Base-by-base conservation (phyloP, 805 yeast genomes). In the Hanseniaspora mollemarum region DNA sequence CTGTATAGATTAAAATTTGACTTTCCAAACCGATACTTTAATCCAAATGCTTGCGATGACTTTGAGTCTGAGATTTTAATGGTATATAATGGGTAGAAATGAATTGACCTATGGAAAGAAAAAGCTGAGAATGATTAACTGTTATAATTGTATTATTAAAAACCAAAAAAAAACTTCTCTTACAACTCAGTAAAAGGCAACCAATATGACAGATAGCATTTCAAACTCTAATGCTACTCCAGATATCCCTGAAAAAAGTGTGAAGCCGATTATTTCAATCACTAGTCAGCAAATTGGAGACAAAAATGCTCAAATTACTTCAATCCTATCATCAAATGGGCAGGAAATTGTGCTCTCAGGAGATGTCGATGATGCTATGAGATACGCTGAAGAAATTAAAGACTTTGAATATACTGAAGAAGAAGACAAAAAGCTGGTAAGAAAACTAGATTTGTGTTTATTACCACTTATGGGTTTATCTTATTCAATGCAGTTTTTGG, bases 401-500 rank as follows among this genome's bases (percentile, higher is more conserved):
- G 62, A 53, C 13, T 51, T 68, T 16, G 58, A 46, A 10, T 46
- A 68, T 8, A 66, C 63, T 2, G 61, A 60, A 41, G 66, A 60
- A 56, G 65, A 60, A 48, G 71, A 64, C 43, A 61, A 60, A 46
- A 62, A 57, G 51, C 59, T 72, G 39, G 57, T 67, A 54, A 58
- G 77, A 57, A 80, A 78, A 57, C 71, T 77, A 24, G 83, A 79
- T 58, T 40, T 70, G 18, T 70, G 62, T 53, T 54, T 79, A 54
- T 62, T 76, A 57, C 79, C 83, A 1, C 52, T 77, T 48, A 66
- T 78, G 63, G 71, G 74, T 55, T 51, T 71, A 22, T 57, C 75
- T 25, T 74, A 75, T 61, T 69, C 75, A 13, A 61, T 72, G 19
- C 83, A 78, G 61, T 75, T 69, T 55, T 74, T 80, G 78, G 86